Conservation (phyloP, 306 rosid genomes). For the Mucuna pruriens region DNA sequence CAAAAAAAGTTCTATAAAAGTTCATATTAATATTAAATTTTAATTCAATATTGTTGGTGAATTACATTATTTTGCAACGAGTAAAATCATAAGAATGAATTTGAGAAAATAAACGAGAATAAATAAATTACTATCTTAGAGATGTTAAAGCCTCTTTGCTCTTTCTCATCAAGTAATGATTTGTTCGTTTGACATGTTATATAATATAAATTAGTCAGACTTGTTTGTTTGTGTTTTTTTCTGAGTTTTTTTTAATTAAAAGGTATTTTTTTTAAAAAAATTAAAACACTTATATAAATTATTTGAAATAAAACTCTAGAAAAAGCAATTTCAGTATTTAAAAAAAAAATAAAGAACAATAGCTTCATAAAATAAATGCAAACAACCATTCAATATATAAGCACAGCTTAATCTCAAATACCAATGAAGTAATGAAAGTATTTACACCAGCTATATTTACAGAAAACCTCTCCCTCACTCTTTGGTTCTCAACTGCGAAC, state of each 20-base stretch:
- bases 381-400: conserved; percentile 15
- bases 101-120: background rate
- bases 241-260: too few species aligned
- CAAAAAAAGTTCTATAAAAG: background rate
- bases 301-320: too few species aligned
- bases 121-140: background rate
- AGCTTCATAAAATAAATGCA: background rate
- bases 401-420: conserved; percentile 19
- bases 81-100: background rate
- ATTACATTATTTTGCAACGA: background rate
- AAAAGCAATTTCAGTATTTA: too few species aligned
- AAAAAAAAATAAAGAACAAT: background rate
- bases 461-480: conserved; percentile 28
- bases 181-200: too few species aligned
- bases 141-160: background rate
- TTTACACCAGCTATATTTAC: conserved; percentile 44
- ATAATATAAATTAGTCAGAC: too few species aligned
- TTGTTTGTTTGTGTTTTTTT: too few species aligned
- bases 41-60: background rate
- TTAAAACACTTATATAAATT: too few species aligned
- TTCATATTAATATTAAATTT: background rate
- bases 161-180: too few species aligned
- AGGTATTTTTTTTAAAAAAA: too few species aligned
- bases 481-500: conserved; percentile 17
- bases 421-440: conserved; percentile 36